Percentiles rank a stretch among this genome's conserved stretches.
Conservation (phyloP, 1,284 basidiomycete genomes). For the Puccinia horiana region DNA sequence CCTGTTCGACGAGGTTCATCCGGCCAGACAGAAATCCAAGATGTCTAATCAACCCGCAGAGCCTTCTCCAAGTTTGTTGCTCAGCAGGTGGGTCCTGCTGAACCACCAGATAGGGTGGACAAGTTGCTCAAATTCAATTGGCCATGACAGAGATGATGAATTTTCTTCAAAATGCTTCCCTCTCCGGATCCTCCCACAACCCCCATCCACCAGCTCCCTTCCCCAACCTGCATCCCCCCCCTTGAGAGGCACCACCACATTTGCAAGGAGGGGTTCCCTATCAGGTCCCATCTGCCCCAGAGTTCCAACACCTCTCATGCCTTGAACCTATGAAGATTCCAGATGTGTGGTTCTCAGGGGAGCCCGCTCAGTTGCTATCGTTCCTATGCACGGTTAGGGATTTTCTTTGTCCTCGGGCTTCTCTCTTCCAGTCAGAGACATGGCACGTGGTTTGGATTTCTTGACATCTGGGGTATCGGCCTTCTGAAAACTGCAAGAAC, state of each 20-base stretch:
- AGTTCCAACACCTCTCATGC: not conserved
- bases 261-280: not conserved
- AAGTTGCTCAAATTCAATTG: not conserved
- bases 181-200: not conserved
- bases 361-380: not conserved
- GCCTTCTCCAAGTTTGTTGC: no score
- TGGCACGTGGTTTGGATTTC: not conserved
- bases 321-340: not conserved
- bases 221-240: not conserved
- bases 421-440: not conserved
- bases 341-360: not conserved
- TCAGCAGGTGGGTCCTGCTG: no score
- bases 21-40: no score
- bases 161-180: not conserved
- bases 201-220: not conserved
- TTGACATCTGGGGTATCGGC: not conserved
- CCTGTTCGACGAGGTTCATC: no score
- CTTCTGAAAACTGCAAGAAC: not conserved
- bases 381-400: not conserved
- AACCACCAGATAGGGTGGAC: no score
- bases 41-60: not conserved
- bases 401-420: not conserved
- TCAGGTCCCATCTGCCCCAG: not conserved
- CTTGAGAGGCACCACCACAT: not conserved
- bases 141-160: not conserved